Conservation (phyloP, 2,329 filamentous ascomycete genomes). For the Pseudomassariella vexata region DNA sequence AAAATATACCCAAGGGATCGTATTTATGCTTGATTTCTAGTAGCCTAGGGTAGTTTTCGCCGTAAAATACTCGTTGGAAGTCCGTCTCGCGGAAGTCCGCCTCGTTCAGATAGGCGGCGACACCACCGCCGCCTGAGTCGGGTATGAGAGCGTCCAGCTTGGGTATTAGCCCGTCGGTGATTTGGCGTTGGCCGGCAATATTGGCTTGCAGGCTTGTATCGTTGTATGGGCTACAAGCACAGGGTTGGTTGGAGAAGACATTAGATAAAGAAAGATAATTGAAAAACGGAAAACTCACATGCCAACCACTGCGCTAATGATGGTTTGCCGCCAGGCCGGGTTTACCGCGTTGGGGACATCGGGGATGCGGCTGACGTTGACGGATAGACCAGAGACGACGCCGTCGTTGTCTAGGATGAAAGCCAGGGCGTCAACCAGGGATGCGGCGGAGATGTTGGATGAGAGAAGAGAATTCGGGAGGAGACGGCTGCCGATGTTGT, state of each 20-base stretch:
- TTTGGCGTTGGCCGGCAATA: conserved; percentile 7
- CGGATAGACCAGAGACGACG: conserved; percentile 19
- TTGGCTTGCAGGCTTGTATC: no score
- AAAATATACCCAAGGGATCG: conserved; percentile 32
- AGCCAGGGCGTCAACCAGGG: conserved; percentile 20
- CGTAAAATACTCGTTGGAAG: conserved; percentile 27
- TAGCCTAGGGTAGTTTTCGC: conserved; percentile 25
- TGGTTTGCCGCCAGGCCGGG: conserved; percentile 26
- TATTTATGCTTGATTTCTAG: conserved; percentile 33
- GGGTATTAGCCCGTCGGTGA: conserved; percentile 10
- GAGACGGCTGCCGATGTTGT: conserved; percentile 11
- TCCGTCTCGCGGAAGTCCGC: conserved; percentile 27
- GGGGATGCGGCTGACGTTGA: conserved; percentile 17
- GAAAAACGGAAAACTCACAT: no score
- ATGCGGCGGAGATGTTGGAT: conserved; percentile 1
- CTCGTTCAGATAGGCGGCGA: conserved; percentile 31
- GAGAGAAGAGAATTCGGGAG: conserved; percentile 8
- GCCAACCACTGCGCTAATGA: no score
- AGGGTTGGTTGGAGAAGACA: no score
- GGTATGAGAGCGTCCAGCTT: conserved; percentile 9
- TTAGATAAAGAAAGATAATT: no score
- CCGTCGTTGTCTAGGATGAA: conserved; percentile 20
- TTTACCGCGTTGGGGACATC: conserved; percentile 21
- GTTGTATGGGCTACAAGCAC: no score
- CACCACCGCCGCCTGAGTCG: no score